Percentiles rank a stretch among this genome's conserved stretches.
Evolutionary conservation across 805 yeast species (phyloP).

Genomic region (Yarrowia sp.): DNA sequence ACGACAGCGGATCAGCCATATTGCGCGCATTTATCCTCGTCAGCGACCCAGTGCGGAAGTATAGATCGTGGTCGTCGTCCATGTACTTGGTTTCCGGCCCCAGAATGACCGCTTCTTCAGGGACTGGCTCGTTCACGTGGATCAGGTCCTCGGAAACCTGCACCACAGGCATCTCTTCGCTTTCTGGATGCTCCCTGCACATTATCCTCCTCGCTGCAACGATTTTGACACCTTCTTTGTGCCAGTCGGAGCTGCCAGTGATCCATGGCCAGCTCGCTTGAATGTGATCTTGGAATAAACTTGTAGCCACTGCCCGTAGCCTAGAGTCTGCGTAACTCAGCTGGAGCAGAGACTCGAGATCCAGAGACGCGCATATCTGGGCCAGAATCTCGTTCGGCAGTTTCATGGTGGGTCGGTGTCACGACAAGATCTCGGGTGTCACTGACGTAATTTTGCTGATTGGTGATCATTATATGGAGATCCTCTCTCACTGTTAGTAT

Average conservation of each 20-base stretch:
- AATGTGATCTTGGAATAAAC: background rate
- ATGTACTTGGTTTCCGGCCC: background rate
- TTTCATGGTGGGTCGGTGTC: background rate
- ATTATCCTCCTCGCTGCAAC: background rate
- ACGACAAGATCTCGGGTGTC: background rate
- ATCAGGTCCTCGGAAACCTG: background rate
- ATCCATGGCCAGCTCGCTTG: slow-evolving; percentile 2
- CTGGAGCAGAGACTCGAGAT: background rate
- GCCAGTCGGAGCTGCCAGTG: background rate
- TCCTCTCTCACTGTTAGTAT: background rate
- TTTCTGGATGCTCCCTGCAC: too few relatives aligned
- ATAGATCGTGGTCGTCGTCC: background rate
- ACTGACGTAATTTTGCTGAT: background rate
- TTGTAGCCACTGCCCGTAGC: background rate
- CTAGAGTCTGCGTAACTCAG: background rate
- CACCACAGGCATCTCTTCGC: background rate
- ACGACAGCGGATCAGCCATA: background rate
- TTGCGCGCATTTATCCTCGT: background rate
- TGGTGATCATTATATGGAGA: background rate
- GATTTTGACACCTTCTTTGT: background rate
- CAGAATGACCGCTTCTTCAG: background rate
- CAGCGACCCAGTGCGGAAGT: background rate
- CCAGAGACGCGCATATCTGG: background rate
- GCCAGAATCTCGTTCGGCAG: background rate
- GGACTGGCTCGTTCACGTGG: background rate